Percentiles rank a stretch among this genome's conserved stretches.
Evolutionary conservation across 2,329 filamentous ascomycete genomes (phyloP).

Genomic region (Chaetoscypha palmicola): DNA sequence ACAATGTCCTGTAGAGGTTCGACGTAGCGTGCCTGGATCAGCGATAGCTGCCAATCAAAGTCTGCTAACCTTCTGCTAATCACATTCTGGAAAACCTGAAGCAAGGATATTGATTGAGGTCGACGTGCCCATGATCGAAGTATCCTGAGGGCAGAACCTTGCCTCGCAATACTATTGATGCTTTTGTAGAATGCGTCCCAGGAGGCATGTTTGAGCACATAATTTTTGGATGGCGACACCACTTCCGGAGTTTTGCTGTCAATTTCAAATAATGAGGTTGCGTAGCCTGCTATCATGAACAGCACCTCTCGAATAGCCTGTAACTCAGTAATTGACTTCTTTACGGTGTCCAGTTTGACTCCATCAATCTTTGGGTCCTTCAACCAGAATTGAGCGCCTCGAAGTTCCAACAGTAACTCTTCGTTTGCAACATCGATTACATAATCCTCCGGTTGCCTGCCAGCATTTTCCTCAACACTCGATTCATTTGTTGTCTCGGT

Average conservation of each 20-base stretch:
- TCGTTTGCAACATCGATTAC: slow-evolving; percentile 27
- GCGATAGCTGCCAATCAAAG: slow-evolving; percentile 53
- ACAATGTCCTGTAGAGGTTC: slow-evolving; percentile 44
- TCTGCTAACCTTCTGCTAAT: slow-evolving; percentile 39
- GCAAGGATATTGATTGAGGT: slow-evolving; percentile 24
- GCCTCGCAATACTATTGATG: slow-evolving; percentile 38
- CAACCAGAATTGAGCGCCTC: slow-evolving; percentile 42
- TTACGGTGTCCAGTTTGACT: slow-evolving; percentile 25
- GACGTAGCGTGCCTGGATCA: slow-evolving; percentile 54
- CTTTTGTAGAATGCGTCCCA: slow-evolving; percentile 30
- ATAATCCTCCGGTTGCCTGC: slow-evolving; percentile 29
- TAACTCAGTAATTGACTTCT: slow-evolving; percentile 45
- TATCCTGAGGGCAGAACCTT: slow-evolving; percentile 40
- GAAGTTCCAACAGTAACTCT: slow-evolving; percentile 33
- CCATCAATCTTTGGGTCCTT: slow-evolving; percentile 26
- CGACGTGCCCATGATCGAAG: slow-evolving; percentile 42
- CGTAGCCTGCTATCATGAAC: slow-evolving; percentile 77
- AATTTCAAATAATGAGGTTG: slow-evolving; percentile 60
- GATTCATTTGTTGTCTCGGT: slow-evolving; percentile 28
- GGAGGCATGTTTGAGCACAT: slow-evolving; percentile 33
- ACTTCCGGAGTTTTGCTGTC: slow-evolving; percentile 33
- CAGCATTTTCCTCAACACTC: slow-evolving; percentile 25
- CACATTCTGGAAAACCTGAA: slow-evolving; percentile 28
- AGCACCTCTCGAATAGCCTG: slow-evolving; percentile 70
- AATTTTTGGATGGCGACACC: slow-evolving; percentile 27